Base-by-base conservation (phyloP, 257 asterid species). In the Apocynum venetum region DNA sequence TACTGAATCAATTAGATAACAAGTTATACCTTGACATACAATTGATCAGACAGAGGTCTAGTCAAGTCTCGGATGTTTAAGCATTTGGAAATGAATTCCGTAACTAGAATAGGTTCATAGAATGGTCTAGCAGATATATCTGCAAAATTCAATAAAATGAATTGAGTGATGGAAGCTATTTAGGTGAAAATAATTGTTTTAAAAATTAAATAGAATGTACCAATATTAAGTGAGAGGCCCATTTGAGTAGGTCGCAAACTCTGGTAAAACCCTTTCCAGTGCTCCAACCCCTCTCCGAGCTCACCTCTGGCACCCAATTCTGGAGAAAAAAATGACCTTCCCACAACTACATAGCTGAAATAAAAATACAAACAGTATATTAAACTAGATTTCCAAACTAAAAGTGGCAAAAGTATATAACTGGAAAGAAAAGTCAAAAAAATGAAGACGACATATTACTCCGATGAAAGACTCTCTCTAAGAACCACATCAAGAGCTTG, bases 201-300 rank as follows among this genome's bases (percentile, higher is more conserved):
- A 9, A 35, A 25, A 51, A 15, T 20, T 59, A 65, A 64, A 75
- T 36, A 49, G 5, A 3, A 79, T 2, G 17, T 89, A 92, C 98
- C 97, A 2, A 94, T 86, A 44, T 94, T 94, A 0, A 94, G 83
- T 0, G 98, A 91, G 1, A 92, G 88, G 0, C 98, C 98, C 97
- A 94, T 94, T 80, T 94, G 98, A 6, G 96, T 88, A 9, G 97
- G 97, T 2, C 97, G 91, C 2, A 94, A 88, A 47, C 97, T 92
- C 72, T 92, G 97, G 69, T 91, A 94, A 73, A 86, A 94, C 0
- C 98, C 97, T 78, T 79, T 88, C 96, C 97, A 94, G 51, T 89
- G 90, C 20, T 88, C 85, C 0, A 92, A 11, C 7, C 98, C 97
- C 71, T 85, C 86, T 0, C 91, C 91, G 25, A 92, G 96, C 38